Evolutionary conservation across 2,329 filamentous ascomycete genomes (phyloP).

Genomic region (Botrytis cinerea): DNA sequence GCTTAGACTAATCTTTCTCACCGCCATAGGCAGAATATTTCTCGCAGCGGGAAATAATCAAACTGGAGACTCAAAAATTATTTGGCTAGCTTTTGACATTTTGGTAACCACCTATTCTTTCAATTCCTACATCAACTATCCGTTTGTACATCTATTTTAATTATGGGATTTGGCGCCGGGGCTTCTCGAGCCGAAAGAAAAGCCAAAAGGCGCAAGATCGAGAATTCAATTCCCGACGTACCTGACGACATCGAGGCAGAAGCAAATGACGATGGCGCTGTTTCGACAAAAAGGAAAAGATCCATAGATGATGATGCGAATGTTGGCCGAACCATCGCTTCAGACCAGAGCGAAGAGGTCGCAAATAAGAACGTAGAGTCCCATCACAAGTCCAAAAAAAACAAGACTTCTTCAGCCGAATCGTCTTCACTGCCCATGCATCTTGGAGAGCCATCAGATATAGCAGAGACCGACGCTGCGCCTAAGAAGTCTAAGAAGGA

Average conservation of each 20-base stretch:
- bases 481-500: constrained; percentile 44
- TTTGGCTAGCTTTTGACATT: neutral
- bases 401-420: neutral
- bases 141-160: constrained; percentile 30
- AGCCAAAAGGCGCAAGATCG: constrained; percentile 41
- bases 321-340: neutral
- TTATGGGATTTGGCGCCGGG: constrained; percentile 36
- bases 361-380: neutral
- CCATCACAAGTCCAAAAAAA: constrained; percentile 15
- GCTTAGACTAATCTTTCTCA: neutral
- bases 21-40: constrained; percentile 12
- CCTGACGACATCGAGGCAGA: constrained; percentile 37
- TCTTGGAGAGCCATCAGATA: constrained; percentile 19
- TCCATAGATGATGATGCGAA: constrained; percentile 12
- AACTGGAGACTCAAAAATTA: neutral
- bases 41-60: constrained; percentile 1
- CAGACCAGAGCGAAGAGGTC: constrained; percentile 25
- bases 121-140: neutral
- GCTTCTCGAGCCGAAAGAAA: constrained; percentile 41
- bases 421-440: neutral
- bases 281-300: constrained; percentile 36
- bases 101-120: neutral
- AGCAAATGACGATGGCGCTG: constrained; percentile 27
- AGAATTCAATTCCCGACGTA: constrained; percentile 42
- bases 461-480: constrained; percentile 34